These are phyloP conservation scores for Zymoseptoria tritici DNA, from an alignment of 2,329 filamentous ascomycete species.

Conservation along the genomic window DNA sequence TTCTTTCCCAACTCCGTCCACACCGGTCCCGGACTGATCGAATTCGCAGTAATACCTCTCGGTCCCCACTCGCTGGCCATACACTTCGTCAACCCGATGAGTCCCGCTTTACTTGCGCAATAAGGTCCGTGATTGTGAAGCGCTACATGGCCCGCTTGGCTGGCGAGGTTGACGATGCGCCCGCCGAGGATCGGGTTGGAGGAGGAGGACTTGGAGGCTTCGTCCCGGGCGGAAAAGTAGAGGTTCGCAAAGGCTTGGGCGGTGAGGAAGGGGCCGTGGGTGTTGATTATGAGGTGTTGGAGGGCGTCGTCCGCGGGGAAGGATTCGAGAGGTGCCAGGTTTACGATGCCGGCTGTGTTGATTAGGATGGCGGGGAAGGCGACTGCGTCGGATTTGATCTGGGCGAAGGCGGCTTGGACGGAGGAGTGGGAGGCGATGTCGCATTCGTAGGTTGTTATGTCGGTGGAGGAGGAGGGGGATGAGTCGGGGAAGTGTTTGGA, in stretches of 20 bases:
- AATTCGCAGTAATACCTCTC: constrained; percentile 41
- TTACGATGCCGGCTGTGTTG: constrained; percentile 37
- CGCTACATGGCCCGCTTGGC: constrained; percentile 42
- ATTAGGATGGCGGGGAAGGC: constrained; percentile 30
- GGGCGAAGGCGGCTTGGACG: constrained; percentile 25
- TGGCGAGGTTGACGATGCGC: constrained; percentile 41
- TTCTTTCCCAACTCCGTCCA: constrained; percentile 41
- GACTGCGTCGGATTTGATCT: constrained; percentile 17
- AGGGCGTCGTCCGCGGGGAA: constrained; percentile 38
- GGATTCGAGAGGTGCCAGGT: constrained; percentile 37
- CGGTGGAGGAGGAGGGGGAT: background rate
- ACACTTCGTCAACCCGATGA: constrained; percentile 39
- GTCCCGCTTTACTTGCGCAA: constrained; percentile 42
- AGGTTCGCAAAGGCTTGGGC: constrained; percentile 40
- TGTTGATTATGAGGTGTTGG: constrained; percentile 39
- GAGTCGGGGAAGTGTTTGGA: constrained; percentile 27
- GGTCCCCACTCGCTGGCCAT: constrained; percentile 44
- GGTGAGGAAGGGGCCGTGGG: constrained; percentile 40
- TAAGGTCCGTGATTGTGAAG: constrained; percentile 41
- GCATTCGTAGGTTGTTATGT: constrained; percentile 28
- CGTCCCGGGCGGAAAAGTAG: constrained; percentile 27
- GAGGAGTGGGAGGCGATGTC: constrained; percentile 29
- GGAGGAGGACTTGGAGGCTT: constrained; percentile 4
- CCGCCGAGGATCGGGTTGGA: constrained; percentile 22
- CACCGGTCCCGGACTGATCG: constrained; percentile 40